A percentile compares a stretch with the other conserved stretches of the same genome.
Evolutionary conservation across 1,139 yeast species (phyloP).

Genomic region (Casaregolazyma lundiana): DNA sequence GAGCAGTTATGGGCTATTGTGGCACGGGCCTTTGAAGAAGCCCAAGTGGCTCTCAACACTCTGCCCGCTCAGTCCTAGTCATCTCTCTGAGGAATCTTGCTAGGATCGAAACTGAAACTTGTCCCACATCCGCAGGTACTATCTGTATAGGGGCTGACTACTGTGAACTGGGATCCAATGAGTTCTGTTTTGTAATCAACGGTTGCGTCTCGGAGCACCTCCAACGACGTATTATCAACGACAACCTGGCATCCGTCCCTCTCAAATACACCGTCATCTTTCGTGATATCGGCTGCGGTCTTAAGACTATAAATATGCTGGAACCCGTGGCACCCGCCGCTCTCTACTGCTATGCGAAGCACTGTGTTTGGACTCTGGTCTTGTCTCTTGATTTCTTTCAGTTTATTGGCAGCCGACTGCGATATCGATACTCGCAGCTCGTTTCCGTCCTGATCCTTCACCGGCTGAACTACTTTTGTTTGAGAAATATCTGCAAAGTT

Average conservation of each 20-base stretch:
- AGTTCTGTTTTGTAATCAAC: conserved; percentile 88
- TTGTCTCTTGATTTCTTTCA: conserved; percentile 50
- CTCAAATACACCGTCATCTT: conserved; percentile 53
- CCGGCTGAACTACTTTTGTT: conserved; percentile 30
- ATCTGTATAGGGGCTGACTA: conserved; percentile 82
- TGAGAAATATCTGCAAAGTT: conserved; percentile 11
- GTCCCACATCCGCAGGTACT: conserved; percentile 97
- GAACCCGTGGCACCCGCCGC: conserved; percentile 99
- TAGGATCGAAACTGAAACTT: conserved; percentile 83
- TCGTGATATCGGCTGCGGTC: conserved; percentile 41
- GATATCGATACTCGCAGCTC: conserved; percentile 38
- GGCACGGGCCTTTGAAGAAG: conserved; percentile 5
- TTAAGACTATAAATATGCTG: conserved; percentile 75
- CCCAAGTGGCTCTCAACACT: conserved; percentile 5
- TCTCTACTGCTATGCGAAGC: conserved; percentile 75
- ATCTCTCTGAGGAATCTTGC: conserved; percentile 6
- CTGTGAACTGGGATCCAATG: conserved; percentile 91
- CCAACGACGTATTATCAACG: conserved; percentile 75
- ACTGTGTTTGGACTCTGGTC: conserved; percentile 63
- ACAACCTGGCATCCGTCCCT: conserved; percentile 66
- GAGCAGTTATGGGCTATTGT: conserved; percentile 10
- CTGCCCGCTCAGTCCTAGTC: neutral
- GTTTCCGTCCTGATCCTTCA: conserved; percentile 31
- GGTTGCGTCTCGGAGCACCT: conserved; percentile 78
- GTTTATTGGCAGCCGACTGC: conserved; percentile 47